phyloP scores from a whole-genome alignment of 345 rosid genomes.

The Populus nigra region DNA sequence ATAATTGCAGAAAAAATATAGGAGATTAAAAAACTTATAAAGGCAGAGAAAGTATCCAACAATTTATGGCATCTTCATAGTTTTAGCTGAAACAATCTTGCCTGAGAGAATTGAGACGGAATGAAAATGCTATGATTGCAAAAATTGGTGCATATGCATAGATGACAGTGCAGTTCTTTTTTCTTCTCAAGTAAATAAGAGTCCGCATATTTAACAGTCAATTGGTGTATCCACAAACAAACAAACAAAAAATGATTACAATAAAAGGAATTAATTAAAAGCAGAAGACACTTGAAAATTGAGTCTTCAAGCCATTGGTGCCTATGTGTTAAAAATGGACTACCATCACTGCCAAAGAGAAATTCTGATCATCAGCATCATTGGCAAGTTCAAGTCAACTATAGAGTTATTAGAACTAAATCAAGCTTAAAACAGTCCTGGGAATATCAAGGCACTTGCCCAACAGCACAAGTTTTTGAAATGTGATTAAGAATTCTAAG shows the following conservation, averaged over 20 bases:
- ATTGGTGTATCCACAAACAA: background rate
- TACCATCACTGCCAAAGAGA: background rate
- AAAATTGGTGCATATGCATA: background rate
- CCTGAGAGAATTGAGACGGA: background rate
- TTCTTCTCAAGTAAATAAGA: background rate
- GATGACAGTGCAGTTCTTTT: background rate
- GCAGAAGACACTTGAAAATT: background rate
- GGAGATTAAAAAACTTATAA: constrained; percentile 2
- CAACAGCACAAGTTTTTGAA: too few relatives aligned
- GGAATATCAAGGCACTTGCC: background rate
- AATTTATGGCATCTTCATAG: background rate
- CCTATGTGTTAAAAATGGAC: background rate
- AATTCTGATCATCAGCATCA: background rate
- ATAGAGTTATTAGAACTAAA: background rate
- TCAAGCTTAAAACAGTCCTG: background rate
- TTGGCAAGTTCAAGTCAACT: background rate
- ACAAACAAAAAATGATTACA: background rate
- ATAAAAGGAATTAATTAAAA: background rate
- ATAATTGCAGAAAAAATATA: constrained; percentile 19
- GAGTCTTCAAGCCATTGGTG: background rate
- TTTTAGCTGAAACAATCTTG: background rate
- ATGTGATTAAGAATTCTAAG: background rate
- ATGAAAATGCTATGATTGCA: background rate
- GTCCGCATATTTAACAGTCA: background rate
- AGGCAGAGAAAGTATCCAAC: background rate